Evolutionary conservation across 1,139 yeast genomes (phyloP).

Genomic region (Blastobotrys serpentis): DNA sequence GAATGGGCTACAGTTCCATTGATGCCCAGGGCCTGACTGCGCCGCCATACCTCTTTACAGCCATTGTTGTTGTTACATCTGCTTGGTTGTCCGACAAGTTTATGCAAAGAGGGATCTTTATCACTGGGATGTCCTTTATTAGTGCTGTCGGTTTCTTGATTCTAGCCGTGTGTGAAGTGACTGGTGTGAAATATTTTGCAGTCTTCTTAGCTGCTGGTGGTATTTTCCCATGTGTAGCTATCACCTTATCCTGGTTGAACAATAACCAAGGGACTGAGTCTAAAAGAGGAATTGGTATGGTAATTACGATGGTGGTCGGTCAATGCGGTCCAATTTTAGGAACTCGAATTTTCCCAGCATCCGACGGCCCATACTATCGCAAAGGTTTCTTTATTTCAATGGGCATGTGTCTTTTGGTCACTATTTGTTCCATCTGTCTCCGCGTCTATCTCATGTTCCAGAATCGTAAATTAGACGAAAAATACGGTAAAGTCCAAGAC

Average conservation of each 20-base stretch:
- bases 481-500: constrained; percentile 28
- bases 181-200: constrained; percentile 35
- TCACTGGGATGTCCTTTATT: constrained; percentile 27
- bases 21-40: constrained; percentile 34
- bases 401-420: constrained; percentile 27
- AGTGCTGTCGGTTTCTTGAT: constrained; percentile 36
- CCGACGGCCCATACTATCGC: constrained; percentile 34
- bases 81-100: constrained; percentile 30
- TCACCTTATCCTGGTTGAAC: constrained; percentile 35
- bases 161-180: constrained; percentile 29
- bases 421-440: constrained; percentile 24
- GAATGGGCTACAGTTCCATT: constrained; percentile 32
- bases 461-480: constrained; percentile 30
- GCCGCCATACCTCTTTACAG: constrained; percentile 32
- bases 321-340: constrained; percentile 39
- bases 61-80: constrained; percentile 23
- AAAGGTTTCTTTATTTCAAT: constrained; percentile 35
- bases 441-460: constrained; percentile 24
- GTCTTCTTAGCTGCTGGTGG: constrained; percentile 37
- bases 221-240: constrained; percentile 34
- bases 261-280: constrained; percentile 38
- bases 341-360: constrained; percentile 34
- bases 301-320: constrained; percentile 35
- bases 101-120: constrained; percentile 31
- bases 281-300: constrained; percentile 33